phyloP scores from a whole-genome alignment of 352 stramenopile species.

The Globisporangium heterothallicum region DNA sequence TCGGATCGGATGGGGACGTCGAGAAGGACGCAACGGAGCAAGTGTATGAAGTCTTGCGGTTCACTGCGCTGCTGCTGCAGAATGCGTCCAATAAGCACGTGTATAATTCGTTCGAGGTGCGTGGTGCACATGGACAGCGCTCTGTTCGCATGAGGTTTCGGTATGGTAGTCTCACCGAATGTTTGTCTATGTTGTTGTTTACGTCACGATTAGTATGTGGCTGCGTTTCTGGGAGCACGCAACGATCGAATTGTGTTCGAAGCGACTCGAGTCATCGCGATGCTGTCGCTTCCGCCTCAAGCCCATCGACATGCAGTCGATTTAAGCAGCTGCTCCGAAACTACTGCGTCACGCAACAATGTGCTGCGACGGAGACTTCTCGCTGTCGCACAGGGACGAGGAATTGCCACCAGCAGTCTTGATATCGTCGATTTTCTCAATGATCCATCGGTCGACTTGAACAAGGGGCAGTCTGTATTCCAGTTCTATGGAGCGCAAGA shows the following conservation, averaged over 20 bases:
- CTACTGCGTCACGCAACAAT: conserved; percentile 29
- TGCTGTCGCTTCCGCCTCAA: conserved; percentile 62
- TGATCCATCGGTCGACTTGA: conserved; percentile 1
- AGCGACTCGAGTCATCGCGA: conserved; percentile 66
- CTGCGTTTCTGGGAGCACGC: conserved; percentile 46
- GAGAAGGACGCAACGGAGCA: conserved; percentile 44
- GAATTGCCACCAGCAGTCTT: conserved; percentile 38
- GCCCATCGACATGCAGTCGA: conserved; percentile 63
- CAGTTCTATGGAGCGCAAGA: conserved; percentile 52
- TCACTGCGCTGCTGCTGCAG: conserved; percentile 68
- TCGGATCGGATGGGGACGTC: conserved; percentile 8
- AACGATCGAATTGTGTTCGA: conserved; percentile 68
- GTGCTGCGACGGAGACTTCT: conserved; percentile 49
- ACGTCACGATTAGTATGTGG: conserved; percentile 17
- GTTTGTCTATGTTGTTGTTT: conserved; percentile 5
- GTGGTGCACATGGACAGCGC: background rate
- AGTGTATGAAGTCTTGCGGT: conserved; percentile 68
- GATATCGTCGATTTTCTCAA: conserved; percentile 66
- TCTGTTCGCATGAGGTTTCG: background rate
- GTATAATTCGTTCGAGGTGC: conserved; percentile 55
- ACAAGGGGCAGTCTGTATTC: conserved; percentile 27
- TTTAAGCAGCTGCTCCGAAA: conserved; percentile 40
- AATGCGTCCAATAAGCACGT: conserved; percentile 78
- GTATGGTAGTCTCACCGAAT: background rate
- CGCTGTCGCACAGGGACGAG: conserved; percentile 40